Evolutionary conservation across 257 asterid species (phyloP).

Genomic region (Przewalskia tangutica): DNA sequence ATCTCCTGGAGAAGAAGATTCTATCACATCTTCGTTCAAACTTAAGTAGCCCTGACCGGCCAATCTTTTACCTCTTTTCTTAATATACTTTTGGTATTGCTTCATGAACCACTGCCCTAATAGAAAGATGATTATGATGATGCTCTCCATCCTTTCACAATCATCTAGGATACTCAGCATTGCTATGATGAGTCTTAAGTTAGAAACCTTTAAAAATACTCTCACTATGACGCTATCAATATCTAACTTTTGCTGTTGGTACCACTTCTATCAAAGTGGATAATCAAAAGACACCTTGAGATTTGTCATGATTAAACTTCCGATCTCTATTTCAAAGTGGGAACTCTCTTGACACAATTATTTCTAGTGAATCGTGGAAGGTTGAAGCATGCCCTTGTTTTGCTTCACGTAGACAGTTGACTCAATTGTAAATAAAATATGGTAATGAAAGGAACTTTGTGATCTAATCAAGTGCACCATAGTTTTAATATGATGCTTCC

Average conservation of each 20-base stretch:
- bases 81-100: not conserved
- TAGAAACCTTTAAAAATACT: not conserved
- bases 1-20: not conserved
- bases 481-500: not conserved
- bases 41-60: not conserved
- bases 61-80: not conserved
- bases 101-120: not conserved
- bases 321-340: not conserved
- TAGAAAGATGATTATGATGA: not conserved
- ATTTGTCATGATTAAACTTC: not conserved
- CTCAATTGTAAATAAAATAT: not conserved
- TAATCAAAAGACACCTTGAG: not conserved
- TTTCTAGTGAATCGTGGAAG: not conserved
- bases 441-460: not conserved
- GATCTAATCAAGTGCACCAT: not conserved
- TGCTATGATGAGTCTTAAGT: not conserved
- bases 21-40: not conserved
- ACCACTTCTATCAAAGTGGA: not conserved
- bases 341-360: not conserved
- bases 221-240: not conserved
- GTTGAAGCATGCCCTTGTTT: not conserved
- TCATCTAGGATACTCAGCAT: not conserved
- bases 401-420: not conserved
- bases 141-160: not conserved
- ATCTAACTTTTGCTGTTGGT: not conserved